These are phyloP conservation scores for Magnolia changhungtana DNA, from an alignment of 164 flowering plant genomes.

Conservation along the genomic window DNA sequence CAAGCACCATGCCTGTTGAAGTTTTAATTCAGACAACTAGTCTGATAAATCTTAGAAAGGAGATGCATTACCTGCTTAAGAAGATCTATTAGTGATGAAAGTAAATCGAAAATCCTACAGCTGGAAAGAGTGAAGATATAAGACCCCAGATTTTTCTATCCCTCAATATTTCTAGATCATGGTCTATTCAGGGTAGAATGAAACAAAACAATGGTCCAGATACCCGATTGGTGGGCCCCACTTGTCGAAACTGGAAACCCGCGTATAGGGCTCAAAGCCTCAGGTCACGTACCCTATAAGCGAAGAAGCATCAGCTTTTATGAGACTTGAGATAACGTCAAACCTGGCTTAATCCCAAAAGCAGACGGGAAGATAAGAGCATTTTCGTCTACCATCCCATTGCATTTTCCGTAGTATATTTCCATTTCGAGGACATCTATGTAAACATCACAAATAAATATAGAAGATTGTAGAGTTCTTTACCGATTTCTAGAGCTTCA, in stretches of 20 bases:
- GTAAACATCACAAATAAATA: background rate
- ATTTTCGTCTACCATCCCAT: background rate
- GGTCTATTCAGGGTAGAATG: background rate
- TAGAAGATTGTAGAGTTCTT: background rate
- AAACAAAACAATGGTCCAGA: background rate
- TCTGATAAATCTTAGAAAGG: background rate
- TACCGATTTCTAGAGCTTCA: background rate
- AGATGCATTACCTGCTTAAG: conserved; percentile 58
- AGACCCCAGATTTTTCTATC: background rate
- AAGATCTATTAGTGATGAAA: conserved; percentile 75
- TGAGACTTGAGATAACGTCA: background rate
- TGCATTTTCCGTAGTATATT: background rate
- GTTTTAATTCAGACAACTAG: background rate
- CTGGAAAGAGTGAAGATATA: too few species aligned
- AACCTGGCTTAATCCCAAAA: background rate
- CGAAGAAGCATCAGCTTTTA: background rate
- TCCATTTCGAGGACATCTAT: background rate
- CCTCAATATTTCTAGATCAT: background rate
- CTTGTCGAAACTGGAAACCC: background rate
- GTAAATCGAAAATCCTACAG: conserved; percentile 22
- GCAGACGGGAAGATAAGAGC: background rate
- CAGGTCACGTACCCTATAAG: background rate
- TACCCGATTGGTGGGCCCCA: background rate
- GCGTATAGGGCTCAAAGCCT: background rate
- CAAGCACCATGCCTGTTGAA: background rate